phyloP scores from a whole-genome alignment of 768 basidiomycete species.

The Russula dissimulans region DNA sequence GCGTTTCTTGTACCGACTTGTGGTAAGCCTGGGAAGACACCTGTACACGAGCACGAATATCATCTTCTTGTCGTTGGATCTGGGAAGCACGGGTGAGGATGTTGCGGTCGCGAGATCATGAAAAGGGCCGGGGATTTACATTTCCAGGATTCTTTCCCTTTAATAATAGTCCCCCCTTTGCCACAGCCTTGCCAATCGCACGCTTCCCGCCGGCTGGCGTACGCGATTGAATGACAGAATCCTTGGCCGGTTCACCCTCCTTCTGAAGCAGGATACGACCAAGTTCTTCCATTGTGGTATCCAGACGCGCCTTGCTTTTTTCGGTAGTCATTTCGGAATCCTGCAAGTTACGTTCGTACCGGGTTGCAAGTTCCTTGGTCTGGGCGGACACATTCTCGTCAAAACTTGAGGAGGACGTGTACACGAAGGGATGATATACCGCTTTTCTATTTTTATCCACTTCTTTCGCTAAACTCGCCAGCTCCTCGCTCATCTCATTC shows the following conservation, averaged over 20 bases:
- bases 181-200: conserved; percentile 83
- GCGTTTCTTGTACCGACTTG: conserved; percentile 84
- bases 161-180: conserved; percentile 79
- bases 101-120: conserved; percentile 4
- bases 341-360: conserved; percentile 81
- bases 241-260: conserved; percentile 87
- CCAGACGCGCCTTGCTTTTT: conserved; percentile 80
- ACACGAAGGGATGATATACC: conserved; percentile 34
- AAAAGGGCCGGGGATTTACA: conserved; percentile 31
- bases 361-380: conserved; percentile 85
- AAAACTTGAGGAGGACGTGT: not conserved
- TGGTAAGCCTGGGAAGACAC: conserved; percentile 79
- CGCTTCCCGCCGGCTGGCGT: conserved; percentile 62
- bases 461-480: conserved; percentile 74
- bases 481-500: conserved; percentile 96
- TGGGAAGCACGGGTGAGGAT: conserved; percentile 25
- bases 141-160: conserved; percentile 92
- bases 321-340: conserved; percentile 84
- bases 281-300: conserved; percentile 86
- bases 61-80: conserved; percentile 92
- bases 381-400: conserved; percentile 24
- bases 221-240: conserved; percentile 60
- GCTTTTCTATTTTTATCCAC: conserved; percentile 92
- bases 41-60: conserved; percentile 80
- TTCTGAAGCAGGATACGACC: conserved; percentile 89